Base-by-base conservation (phyloP, 768 basidiomycete species). In the Termitomyces sp. region DNA sequence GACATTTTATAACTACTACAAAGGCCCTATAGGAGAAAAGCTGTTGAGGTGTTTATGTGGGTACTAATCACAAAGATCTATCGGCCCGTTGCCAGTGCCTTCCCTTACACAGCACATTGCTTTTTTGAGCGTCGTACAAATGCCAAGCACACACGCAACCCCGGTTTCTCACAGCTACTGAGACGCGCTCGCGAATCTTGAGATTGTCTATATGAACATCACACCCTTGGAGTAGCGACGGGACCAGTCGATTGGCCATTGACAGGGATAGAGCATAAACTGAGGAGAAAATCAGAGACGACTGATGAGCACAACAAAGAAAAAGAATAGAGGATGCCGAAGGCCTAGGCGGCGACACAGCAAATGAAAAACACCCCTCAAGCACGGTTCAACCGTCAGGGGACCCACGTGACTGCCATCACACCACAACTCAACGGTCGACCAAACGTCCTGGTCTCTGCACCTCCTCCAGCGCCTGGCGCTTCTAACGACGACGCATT, bases 391-490 rank as follows among this genome's bases (percentile, higher is more conserved):
- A 30, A 30, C 30, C 23, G 23, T 30, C 30, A 30, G 7, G n/a
- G 23, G 5, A 45, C 21, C 9, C 56, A 62, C 60, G 60, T 62
- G 60, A 62, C 60, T 59, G 30, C 60, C 57, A 62, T 56, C 54
- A 58, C 51, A 45, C n/a, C 35, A 19, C 2, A 5, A 19, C 28
- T 21, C 42, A 15, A 49, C 28, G 12, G 47, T 37, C 23, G 40
- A 40, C 42, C 60, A 10, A 33, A 35, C 35, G 35, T 57, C 46
- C 28, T 38, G 37, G 11, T 31, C 31, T 37, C 28, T 54, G 40
- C 40, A 42, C 47, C 41, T 42, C 19, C 12, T 23, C 15, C 35
- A 52, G 53, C 59, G 48, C 59, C 38, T 43, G 35, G 58, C 54
- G 62, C 54, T 42, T 31, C 37, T 33, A 19, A 57, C 41, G 38